Percentiles rank a stretch among this genome's conserved stretches.
phyloP scores from a whole-genome alignment of 2,329 filamentous ascomycete species.

The Fusarium sp. region DNA sequence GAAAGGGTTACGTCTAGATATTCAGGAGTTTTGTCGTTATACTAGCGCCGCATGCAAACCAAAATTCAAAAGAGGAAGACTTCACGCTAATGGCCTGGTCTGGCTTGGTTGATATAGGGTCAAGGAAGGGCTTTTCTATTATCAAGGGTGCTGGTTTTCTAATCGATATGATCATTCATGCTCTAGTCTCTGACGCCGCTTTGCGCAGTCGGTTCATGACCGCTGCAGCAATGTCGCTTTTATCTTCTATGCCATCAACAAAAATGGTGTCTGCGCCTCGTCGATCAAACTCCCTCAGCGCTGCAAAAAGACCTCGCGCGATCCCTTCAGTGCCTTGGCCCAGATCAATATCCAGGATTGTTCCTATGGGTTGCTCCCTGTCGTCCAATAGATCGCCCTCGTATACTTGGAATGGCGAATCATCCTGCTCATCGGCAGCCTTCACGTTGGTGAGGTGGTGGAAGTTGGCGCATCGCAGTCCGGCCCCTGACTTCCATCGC shows the following conservation, averaged over 20 bases:
- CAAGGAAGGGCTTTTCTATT: slow-evolving; percentile 31
- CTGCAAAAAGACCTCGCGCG: slow-evolving; percentile 88
- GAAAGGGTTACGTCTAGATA: slow-evolving; percentile 24
- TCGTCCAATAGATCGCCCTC: slow-evolving; percentile 54
- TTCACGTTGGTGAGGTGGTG: slow-evolving; percentile 27
- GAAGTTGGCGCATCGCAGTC: slow-evolving; percentile 51
- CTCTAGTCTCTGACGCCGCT: slow-evolving; percentile 72
- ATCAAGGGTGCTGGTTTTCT: slow-evolving; percentile 46
- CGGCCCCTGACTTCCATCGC: slow-evolving; percentile 61
- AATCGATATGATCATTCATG: slow-evolving; percentile 54
- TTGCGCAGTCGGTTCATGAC: slow-evolving; percentile 87
- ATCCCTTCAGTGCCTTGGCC: slow-evolving; percentile 78
- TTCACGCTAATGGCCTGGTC: slow-evolving; percentile 34
- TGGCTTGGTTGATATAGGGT: slow-evolving; percentile 39
- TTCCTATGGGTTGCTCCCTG: slow-evolving; percentile 51
- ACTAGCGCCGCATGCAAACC: slow-evolving; percentile 46
- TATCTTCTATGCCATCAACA: slow-evolving; percentile 86
- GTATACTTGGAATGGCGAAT: slow-evolving; percentile 54
- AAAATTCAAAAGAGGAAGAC: slow-evolving; percentile 37
- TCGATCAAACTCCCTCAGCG: slow-evolving; percentile 85
- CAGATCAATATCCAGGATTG: slow-evolving; percentile 76
- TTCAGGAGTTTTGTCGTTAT: slow-evolving; percentile 45
- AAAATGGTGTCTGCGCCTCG: slow-evolving; percentile 84
- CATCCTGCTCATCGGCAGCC: slow-evolving; percentile 42
- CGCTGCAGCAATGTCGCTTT: slow-evolving; percentile 84